Conservation (phyloP, 2,329 filamentous ascomycete genomes). For the Aphanoascus verrucosus region DNA sequence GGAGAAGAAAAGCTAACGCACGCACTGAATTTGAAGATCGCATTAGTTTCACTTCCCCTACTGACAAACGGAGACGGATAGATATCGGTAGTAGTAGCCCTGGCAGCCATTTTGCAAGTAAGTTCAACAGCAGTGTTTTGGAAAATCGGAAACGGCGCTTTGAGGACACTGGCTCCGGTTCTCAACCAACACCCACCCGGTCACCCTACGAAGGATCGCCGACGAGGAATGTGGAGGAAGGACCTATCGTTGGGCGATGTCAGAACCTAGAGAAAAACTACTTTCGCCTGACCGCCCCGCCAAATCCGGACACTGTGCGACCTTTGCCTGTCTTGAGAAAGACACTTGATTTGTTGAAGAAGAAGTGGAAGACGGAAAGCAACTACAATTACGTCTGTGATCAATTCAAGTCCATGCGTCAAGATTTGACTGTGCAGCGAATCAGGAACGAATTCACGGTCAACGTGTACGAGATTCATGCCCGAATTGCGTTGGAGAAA, state of each 20-base stretch:
- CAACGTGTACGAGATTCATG: constrained; percentile 92
- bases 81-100: constrained; percentile 33
- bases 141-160: constrained; percentile 87
- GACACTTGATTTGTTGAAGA: constrained; percentile 78
- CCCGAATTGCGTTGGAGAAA: constrained; percentile 93
- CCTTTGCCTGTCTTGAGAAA: constrained; percentile 69
- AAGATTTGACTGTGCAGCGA: constrained; percentile 95
- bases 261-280: constrained; percentile 84
- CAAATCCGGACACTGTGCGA: constrained; percentile 78
- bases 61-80: constrained; percentile 42
- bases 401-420: constrained; percentile 96
- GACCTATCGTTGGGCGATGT: constrained; percentile 76
- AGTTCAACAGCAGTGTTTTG: constrained; percentile 74
- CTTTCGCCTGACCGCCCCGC: constrained; percentile 81
- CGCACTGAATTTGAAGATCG: constrained; percentile 59
- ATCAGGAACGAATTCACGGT: constrained; percentile 96
- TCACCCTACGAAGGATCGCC: constrained; percentile 41
- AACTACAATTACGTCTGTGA: constrained; percentile 98
- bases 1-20: constrained; percentile 58
- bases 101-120: constrained; percentile 55
- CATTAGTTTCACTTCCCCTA: constrained; percentile 51
- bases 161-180: constrained; percentile 42
- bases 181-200: not conserved
- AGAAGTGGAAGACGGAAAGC: constrained; percentile 85
- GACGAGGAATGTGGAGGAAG: constrained; percentile 31